phyloP scores from a whole-genome alignment of 208 protist genomes.

The Crithidia thermophila region DNA sequence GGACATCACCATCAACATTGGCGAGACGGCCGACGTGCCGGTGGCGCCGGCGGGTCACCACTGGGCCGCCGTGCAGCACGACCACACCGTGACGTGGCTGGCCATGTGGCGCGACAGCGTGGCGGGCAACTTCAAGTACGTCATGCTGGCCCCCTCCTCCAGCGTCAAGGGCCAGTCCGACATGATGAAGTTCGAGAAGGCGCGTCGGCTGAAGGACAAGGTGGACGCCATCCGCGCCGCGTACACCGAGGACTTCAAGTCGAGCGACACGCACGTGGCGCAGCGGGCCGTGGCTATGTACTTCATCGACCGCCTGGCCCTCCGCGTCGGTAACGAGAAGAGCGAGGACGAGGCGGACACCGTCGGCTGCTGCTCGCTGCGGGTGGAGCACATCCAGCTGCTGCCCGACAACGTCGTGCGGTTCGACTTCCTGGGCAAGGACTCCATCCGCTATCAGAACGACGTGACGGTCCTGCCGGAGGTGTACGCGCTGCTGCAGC shows the following conservation, averaged over 20 bases:
- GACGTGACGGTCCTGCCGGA: conserved; percentile 87
- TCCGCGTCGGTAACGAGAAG: conserved; percentile 99
- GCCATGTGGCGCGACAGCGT: conserved; percentile 98
- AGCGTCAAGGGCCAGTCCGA: conserved; percentile 97
- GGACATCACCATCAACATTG: conserved; percentile 99
- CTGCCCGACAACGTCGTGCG: conserved; percentile 67
- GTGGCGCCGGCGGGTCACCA: conserved; percentile 92
- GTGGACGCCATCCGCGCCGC: conserved; percentile 94
- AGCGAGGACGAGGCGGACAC: conserved; percentile 97
- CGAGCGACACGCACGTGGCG: conserved; percentile 45
- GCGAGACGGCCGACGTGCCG: conserved; percentile 84
- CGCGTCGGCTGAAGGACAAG: conserved; percentile 94
- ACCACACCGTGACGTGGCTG: conserved; percentile 98
- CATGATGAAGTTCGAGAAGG: conserved; percentile 98
- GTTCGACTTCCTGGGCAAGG: conserved; percentile 99
- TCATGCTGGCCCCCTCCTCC: conserved; percentile 96
- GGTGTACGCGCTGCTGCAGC: conserved; percentile 92
- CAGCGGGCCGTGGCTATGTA: conserved; percentile 98
- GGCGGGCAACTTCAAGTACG: conserved; percentile 95
- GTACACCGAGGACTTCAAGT: conserved; percentile 93
- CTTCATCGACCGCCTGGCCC: conserved; percentile 98
- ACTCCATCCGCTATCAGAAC: conserved; percentile 98
- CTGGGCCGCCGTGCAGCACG: conserved; percentile 94
- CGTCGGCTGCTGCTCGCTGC: conserved; percentile 98
- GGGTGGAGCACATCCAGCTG: conserved; percentile 96